Base-by-base conservation (phyloP, 768 basidiomycete genomes). In the Ephemerocybe angulata region DNA sequence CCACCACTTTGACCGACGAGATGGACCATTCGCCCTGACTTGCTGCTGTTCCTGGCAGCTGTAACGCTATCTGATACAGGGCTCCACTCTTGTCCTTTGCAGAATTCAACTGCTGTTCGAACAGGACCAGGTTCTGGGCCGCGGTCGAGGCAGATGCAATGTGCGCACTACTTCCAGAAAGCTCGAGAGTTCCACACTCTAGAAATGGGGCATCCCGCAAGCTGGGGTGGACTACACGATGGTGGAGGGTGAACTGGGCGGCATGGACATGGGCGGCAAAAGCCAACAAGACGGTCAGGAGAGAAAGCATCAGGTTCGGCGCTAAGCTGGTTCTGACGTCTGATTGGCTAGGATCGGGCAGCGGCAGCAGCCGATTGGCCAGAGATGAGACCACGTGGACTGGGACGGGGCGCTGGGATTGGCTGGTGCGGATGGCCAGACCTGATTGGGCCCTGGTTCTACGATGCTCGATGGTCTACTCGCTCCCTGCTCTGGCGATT, bases 51-150 rank as follows among this genome's bases (percentile, higher is more conserved):
- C 71, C 72, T 35, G 72, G 79, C 7, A 8, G 42, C 48, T 81
- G 73, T 59, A 93, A 72, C 42, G 90, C 87, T 43, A 92, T 70
- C 70, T 92, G 89, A 68, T 91, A 91, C 53, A 86, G 69, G 15
- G 80, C 76, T 8, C 71, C 69, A 50, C 75, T 70, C 15, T 67
- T 57, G 21, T 73, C 63, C 43, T 68, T 72, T 28, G 70, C 53
- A 35, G 65, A 50, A 25, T 75, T 67, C 28, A 80, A 64, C 60
- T 46, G 73, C 69, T 40, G 76, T 12, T 43, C 37, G 22, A 22
- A 62, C 61, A 84, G 80, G 40, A 58, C 67, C 30, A 86, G 67
- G 67, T 85, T 82, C 53, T 80, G 63, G 15, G 65, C 60, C 40
- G 81, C 64, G 3, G 75, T 70, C n/a, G 76, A 64, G 5, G 77